phyloP scores from a whole-genome alignment of 2,329 filamentous ascomycete genomes.

The Ophiostoma sp. region DNA sequence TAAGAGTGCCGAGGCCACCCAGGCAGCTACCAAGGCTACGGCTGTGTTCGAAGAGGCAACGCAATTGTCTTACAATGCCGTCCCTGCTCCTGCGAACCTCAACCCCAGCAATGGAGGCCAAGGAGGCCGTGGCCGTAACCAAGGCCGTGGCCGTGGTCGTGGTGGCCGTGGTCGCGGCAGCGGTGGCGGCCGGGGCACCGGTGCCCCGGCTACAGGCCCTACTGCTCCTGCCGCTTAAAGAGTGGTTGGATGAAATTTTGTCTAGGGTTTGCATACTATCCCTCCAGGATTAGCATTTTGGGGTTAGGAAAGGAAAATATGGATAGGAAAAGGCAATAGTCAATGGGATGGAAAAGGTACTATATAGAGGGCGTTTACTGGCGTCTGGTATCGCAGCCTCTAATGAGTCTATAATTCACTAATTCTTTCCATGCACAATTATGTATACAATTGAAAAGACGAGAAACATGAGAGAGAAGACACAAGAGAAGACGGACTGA shows the following conservation, averaged over 20 bases:
- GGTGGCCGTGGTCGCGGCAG: conserved; percentile 39
- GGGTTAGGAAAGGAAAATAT: conserved; percentile 6
- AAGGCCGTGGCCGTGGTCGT: conserved; percentile 39
- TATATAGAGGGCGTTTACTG: neutral
- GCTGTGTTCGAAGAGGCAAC: conserved; percentile 30
- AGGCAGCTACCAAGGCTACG: conserved; percentile 15
- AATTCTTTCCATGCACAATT: neutral
- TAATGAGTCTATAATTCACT: neutral
- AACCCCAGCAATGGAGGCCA: conserved; percentile 43
- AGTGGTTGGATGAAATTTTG: neutral
- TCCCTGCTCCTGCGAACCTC: conserved; percentile 56
- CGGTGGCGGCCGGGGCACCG: conserved; percentile 24
- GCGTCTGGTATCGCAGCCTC: neutral
- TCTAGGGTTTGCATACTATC: neutral
- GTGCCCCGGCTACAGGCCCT: neutral
- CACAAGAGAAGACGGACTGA: neutral
- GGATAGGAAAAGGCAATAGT: neutral
- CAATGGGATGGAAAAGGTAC: conserved; percentile 1
- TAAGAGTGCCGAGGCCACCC: neutral
- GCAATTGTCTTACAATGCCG: conserved; percentile 46
- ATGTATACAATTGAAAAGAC: neutral
- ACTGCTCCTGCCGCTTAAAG: neutral
- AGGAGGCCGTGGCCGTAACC: conserved; percentile 35
- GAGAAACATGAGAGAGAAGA: neutral
- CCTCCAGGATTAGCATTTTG: neutral